Evolutionary conservation across 164 flowering plant species (phyloP).

Genomic region (Kingdonia uniflora): DNA sequence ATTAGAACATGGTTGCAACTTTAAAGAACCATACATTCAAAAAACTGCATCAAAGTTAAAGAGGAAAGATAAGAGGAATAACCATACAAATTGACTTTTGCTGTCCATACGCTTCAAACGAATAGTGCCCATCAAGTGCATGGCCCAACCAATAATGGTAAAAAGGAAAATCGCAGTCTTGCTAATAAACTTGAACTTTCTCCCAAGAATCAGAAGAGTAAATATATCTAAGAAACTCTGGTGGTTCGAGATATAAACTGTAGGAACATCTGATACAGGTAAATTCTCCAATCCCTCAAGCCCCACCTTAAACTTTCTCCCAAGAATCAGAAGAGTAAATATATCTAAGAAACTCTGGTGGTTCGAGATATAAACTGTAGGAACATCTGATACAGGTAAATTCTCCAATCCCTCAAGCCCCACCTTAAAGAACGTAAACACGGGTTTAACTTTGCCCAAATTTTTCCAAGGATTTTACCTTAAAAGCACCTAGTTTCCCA

Average conservation of each 20-base stretch:
- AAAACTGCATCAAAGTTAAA: no score
- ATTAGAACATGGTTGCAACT: no score
- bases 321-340: slow-evolving; percentile 71
- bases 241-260: slow-evolving; percentile 93
- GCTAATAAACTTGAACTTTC: slow-evolving; percentile 91
- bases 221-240: slow-evolving; percentile 88
- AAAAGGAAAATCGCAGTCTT: slow-evolving; percentile 69
- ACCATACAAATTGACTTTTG: slow-evolving; percentile 81
- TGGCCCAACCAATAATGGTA: slow-evolving; percentile 95
- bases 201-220: slow-evolving; percentile 72
- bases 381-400: slow-evolving; percentile 60
- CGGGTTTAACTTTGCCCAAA: slow-evolving; percentile 63
- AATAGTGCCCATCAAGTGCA: slow-evolving; percentile 73
- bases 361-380: slow-evolving; percentile 92
- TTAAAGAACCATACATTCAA: no score
- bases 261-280: slow-evolving; percentile 65
- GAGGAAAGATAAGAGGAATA: slow-evolving; percentile 3
- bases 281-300: slow-evolving; percentile 83
- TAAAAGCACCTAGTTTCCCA: slow-evolving; percentile 70
- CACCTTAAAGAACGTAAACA: slow-evolving; percentile 49
- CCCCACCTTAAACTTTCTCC: slow-evolving; percentile 61
- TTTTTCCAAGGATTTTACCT: slow-evolving; percentile 55
- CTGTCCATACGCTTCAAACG: slow-evolving; percentile 89
- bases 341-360: slow-evolving; percentile 93
- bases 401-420: slow-evolving; percentile 80